Percentiles rank a stretch among this genome's conserved stretches.
These are phyloP conservation scores for Brettanomyces sp. DNA, from an alignment of 805 yeast genomes.

Conservation along the genomic window DNA sequence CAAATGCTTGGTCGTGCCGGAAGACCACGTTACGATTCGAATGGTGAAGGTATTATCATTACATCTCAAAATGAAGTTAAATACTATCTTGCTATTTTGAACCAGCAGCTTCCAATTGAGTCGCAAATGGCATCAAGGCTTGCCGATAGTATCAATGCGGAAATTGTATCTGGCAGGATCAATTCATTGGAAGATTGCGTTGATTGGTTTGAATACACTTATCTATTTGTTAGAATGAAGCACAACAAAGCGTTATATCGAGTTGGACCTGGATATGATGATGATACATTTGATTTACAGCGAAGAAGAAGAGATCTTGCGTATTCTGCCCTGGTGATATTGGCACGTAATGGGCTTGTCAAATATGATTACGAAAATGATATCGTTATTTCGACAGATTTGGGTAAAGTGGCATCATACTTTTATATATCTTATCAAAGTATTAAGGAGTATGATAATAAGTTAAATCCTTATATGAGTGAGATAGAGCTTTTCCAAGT, in stretches of 20 bases:
- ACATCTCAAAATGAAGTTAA: constrained; percentile 81
- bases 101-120: constrained; percentile 88
- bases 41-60: constrained; percentile 90
- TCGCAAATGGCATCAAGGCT: constrained; percentile 68
- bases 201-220: constrained; percentile 73
- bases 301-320: constrained; percentile 56
- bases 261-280: constrained; percentile 56
- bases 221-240: constrained; percentile 70
- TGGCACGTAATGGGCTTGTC: constrained; percentile 50
- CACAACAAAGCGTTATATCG: constrained; percentile 65
- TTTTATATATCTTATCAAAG: constrained; percentile 75
- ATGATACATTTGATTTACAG: constrained; percentile 34
- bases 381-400: constrained; percentile 45
- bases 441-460: constrained; percentile 54
- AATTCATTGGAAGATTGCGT: constrained; percentile 55
- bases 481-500: constrained; percentile 69
- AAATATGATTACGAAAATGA: constrained; percentile 46
- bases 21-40: constrained; percentile 84
- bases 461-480: constrained; percentile 53
- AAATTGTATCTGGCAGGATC: constrained; percentile 66
- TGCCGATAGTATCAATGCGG: constrained; percentile 79
- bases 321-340: constrained; percentile 63
- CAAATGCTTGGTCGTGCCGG: constrained; percentile 99
- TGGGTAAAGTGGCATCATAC: constrained; percentile 79
- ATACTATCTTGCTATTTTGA: constrained; percentile 81